Percentiles rank a stretch among this genome's conserved stretches.
Evolutionary conservation across 441 rosid species (phyloP).

Genomic region (Omphalea diandra): DNA sequence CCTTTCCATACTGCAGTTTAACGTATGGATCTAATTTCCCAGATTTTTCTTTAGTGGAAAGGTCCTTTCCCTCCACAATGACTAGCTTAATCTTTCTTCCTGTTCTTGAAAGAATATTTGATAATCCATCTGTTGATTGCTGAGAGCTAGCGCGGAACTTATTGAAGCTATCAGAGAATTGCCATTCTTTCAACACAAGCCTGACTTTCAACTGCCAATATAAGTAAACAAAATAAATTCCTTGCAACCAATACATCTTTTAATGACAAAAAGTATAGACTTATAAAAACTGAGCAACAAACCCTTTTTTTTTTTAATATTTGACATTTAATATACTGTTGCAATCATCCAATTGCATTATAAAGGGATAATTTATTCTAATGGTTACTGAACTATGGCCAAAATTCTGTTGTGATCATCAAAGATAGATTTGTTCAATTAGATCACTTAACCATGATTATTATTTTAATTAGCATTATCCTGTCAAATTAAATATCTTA

Average conservation of each 20-base stretch:
- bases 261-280: not conserved
- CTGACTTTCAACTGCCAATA: constrained; percentile 63
- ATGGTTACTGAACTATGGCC: not conserved
- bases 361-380: no score
- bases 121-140: constrained; percentile 49
- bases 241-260: not conserved
- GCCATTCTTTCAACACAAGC: constrained; percentile 93
- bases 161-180: constrained; percentile 77
- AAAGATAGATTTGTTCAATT: no score
- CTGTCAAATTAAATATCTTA: no score
- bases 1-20: constrained; percentile 95
- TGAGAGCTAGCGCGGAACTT: constrained; percentile 40
- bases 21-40: constrained; percentile 74
- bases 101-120: constrained; percentile 55
- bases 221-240: constrained; percentile 10
- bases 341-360: no score
- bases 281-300: not conserved
- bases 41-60: constrained; percentile 51
- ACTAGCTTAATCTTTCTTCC: constrained; percentile 68
- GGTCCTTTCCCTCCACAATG: constrained; percentile 67
- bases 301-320: no score
- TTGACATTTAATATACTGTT: not conserved
- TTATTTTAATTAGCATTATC: no score
- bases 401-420: not conserved
- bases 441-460: no score